Percentiles rank a stretch among this genome's conserved stretches.
These are phyloP conservation scores for Phytophthora europaea DNA, from an alignment of 352 stramenopile genomes.

Conservation along the genomic window DNA sequence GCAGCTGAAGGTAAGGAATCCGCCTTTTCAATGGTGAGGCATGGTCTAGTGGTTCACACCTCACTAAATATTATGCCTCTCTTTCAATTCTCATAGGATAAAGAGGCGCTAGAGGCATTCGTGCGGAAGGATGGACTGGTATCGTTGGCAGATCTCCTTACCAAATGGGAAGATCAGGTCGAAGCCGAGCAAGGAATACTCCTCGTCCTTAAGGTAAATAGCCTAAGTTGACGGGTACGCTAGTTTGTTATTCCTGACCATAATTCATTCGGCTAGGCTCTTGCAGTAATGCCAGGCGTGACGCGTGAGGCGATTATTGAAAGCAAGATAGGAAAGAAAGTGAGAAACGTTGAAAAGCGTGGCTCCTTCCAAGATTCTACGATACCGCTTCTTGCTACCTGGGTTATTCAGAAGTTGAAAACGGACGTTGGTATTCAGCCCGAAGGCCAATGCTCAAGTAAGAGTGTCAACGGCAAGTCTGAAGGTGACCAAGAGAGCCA, in stretches of 20 bases:
- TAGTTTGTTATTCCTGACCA: constrained; percentile 8
- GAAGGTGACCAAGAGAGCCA: constrained; percentile 18
- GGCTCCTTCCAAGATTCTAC: constrained; percentile 31
- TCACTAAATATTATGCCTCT: neutral
- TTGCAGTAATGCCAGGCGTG: constrained; percentile 69
- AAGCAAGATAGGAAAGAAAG: constrained; percentile 67
- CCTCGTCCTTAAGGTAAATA: constrained; percentile 68
- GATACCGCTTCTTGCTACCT: constrained; percentile 57
- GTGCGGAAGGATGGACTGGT: constrained; percentile 58
- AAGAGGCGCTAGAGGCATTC: constrained; percentile 61
- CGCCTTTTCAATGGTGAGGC: neutral
- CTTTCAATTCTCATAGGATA: constrained; percentile 38
- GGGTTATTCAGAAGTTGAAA: constrained; percentile 74
- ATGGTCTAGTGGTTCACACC: neutral
- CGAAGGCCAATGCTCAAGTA: constrained; percentile 18
- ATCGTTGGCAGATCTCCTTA: constrained; percentile 56
- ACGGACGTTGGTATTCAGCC: constrained; percentile 29
- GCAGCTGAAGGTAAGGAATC: constrained; percentile 49
- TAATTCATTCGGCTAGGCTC: constrained; percentile 35
- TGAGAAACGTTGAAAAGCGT: constrained; percentile 53
- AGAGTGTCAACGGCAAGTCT: constrained; percentile 14
- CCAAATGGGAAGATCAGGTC: constrained; percentile 53
- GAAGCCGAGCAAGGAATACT: constrained; percentile 67
- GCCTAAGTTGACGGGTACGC: neutral
- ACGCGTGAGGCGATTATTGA: constrained; percentile 47